Base-by-base conservation (phyloP, 2,329 filamentous ascomycete species). In the Penicillium fuscoglaucum region DNA sequence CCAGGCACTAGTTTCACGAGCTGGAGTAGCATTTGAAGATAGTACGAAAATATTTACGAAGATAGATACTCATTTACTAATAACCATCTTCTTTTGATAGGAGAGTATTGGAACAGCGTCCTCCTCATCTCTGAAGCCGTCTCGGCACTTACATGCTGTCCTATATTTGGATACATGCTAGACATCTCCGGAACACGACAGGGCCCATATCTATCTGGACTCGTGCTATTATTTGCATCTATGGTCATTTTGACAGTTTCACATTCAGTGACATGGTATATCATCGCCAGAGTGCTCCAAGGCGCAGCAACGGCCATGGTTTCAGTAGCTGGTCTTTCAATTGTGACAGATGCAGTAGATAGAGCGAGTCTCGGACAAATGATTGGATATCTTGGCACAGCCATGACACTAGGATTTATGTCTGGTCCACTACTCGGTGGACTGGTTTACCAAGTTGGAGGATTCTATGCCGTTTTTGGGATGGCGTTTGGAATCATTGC, bases 401-500 rank as follows among this genome's bases (percentile, higher is more conserved):
- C 87, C 65, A 82, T 84, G 52, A 83, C 80, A 0, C 76, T 85
- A 0, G 85, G 84, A 0, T 78, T 80, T 31, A 73, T 87, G 13
- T 72, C 81, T 35, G 79, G 84, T 0, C 85, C 86, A 0, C 75
- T 84, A 0, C 68, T 86, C 0, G 85, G 86, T 6, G 86, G 86
- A 0, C 66, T 86, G 0, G 68, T 87, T 0, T 87, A 87, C 66
- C 75, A 82, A 13, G 82, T 82, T 67, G 78, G 80, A 1, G 86
- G 85, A 2, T 83, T 83, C 64, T 69, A 70, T 17, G 84, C 83
- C 0, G 83, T 87, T 0, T 87, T 87, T 66, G 81, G 79, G 0
- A 70, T 87, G 12, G 82, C 79, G 0, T 76, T 84, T 40, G 81
- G 75, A 0, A 68, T 88, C 2, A 68, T 88, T 1, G 77, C 67